phyloP scores from a whole-genome alignment of 2,329 filamentous ascomycete genomes.

The Plectosphaerella plurivora region DNA sequence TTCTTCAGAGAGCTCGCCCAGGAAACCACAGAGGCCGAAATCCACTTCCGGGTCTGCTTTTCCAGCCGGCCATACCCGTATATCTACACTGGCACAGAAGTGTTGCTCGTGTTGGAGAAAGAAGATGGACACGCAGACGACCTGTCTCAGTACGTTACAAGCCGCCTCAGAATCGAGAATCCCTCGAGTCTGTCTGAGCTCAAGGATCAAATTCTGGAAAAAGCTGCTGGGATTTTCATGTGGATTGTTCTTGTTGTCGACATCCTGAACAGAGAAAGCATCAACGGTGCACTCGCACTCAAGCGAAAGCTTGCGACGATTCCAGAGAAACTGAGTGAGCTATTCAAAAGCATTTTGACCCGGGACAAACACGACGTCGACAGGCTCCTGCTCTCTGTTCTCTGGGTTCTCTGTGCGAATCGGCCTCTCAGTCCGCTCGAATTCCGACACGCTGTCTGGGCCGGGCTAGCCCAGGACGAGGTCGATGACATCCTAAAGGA shows the following conservation, averaged over 20 bases:
- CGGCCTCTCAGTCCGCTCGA: constrained; percentile 36
- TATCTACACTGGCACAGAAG: constrained; percentile 1
- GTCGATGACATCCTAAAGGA: too few relatives aligned
- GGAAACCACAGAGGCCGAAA: background rate
- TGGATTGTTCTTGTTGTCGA: constrained; percentile 35
- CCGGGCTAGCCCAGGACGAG: too few relatives aligned
- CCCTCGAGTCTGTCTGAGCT: background rate
- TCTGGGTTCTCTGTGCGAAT: constrained; percentile 48
- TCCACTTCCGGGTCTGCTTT: background rate
- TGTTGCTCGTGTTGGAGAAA: constrained; percentile 18
- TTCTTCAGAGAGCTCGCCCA: constrained; percentile 1
- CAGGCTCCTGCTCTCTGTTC: constrained; percentile 38
- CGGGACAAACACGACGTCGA: constrained; percentile 37
- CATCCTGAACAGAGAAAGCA: constrained; percentile 29
- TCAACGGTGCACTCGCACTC: constrained; percentile 17
- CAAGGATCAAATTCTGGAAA: constrained; percentile 21
- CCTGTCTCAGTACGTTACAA: constrained; percentile 16
- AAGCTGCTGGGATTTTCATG: constrained; percentile 37
- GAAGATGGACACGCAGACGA: constrained; percentile 17
- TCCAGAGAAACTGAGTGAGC: constrained; percentile 31
- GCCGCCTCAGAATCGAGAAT: constrained; percentile 8
- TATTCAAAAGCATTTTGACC: constrained; percentile 48
- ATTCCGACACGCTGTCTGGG: constrained; percentile 37
- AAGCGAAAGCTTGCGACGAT: constrained; percentile 25
- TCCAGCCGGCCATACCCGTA: constrained; percentile 6